Evolutionary conservation across 257 asterid species (phyloP), one percentile per base, ranked within the genome.

Genomic region (Gentiana dahurica): DNA sequence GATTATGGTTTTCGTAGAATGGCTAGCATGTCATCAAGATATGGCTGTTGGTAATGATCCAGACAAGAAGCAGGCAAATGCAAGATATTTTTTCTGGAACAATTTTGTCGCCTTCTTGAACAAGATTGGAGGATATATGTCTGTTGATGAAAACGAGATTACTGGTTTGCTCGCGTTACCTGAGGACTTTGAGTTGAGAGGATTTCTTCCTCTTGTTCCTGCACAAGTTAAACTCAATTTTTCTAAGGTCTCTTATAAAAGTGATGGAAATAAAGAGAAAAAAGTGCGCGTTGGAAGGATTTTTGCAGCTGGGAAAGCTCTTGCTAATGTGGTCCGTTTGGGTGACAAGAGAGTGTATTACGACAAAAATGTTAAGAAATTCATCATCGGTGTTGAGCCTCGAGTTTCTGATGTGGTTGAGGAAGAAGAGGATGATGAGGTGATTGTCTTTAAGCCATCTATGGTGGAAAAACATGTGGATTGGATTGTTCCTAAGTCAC

Each of bases 11-110:
- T 87, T 91, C 55, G 81, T 91, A 4, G 98, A 91, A 60, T 91
- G 98, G 98, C 65, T 91, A 72, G 98, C 95, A 47, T 81, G 85
- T 74, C 79, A 66, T 64, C 84, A 75, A 55, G 93, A 91, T 85
- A 73, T 85, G 64, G 94, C 88, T 8, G 73, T 77, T 13, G 88
- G 87, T 65, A 72, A 70, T 70, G 95, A 85, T 54, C 57, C 76
- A 69, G 94, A 85, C 65, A 95, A 87, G 76, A 87, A 83, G 64
- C 94, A 87, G 65, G 64, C 70, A 12, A 75, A 46, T 36, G 89
- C 94, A 9, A 81, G 94, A 66, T 75, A 73, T 5, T 72, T 75
- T 67, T 91, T 87, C 82, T 91, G 98, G 98, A 78, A 69, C 47
- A 71, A 67, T 36, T 85, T 94, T 46, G 68, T 81, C 24, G 43